These are phyloP conservation scores for Drechslerella dactyloides DNA, from an alignment of 2,329 filamentous ascomycete species.

Conservation along the genomic window DNA sequence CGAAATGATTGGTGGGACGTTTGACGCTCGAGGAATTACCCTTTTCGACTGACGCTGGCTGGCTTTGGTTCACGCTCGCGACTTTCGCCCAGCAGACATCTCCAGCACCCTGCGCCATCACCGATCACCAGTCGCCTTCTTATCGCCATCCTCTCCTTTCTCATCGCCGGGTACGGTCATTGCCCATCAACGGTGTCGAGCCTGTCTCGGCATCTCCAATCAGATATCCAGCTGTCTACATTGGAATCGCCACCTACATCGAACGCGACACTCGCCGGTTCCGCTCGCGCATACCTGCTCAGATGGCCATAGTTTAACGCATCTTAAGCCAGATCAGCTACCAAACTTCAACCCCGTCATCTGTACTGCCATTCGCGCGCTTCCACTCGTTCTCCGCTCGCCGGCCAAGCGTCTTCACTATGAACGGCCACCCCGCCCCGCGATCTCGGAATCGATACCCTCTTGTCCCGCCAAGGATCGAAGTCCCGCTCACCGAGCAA, in stretches of 20 bases:
- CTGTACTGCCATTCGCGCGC: not conserved
- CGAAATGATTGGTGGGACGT: not conserved
- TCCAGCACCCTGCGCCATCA: conserved; percentile 1
- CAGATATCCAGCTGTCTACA: no score
- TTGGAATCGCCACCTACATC: no score
- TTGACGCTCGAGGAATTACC: not conserved
- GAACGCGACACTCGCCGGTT: no score
- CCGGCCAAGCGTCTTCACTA: conserved; percentile 1
- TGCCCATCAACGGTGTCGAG: no score
- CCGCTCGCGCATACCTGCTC: no score
- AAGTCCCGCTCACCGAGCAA: conserved; percentile 60
- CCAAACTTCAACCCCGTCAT: not conserved
- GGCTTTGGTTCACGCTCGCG: not conserved
- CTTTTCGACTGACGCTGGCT: not conserved
- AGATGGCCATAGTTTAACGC: no score
- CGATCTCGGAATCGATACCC: conserved; percentile 65
- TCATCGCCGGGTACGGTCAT: not conserved
- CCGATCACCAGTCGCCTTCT: not conserved
- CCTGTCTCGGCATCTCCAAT: no score
- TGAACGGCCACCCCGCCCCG: conserved; percentile 38
- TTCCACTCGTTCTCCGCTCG: not conserved
- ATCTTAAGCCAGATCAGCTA: no score
- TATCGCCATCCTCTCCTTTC: not conserved
- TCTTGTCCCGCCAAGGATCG: conserved; percentile 64
- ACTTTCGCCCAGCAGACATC: not conserved